A percentile compares a stretch with the other conserved stretches of the same genome.
Evolutionary conservation across 176 grass and related monocot genomes (phyloP).

Genomic region (Oryza australiensis): DNA sequence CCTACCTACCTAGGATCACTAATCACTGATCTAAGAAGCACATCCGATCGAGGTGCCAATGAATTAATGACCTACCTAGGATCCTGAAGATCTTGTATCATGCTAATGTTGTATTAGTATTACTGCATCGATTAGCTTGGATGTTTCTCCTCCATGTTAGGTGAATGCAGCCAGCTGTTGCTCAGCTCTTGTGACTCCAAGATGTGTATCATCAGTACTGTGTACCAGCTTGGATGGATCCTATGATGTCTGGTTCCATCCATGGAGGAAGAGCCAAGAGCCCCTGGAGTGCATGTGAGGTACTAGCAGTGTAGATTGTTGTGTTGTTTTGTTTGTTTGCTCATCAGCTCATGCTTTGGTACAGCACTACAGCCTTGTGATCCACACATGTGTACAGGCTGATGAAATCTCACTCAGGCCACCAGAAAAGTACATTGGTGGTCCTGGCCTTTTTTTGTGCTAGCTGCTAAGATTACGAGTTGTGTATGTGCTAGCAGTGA

Average conservation of each 20-base stretch:
- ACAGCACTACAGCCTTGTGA: slow-evolving; percentile 8
- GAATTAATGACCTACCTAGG: slow-evolving; percentile 36
- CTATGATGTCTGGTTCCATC: slow-evolving; percentile 23
- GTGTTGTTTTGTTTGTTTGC: slow-evolving; percentile 34
- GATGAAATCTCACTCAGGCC: slow-evolving; percentile 31
- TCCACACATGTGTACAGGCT: not conserved
- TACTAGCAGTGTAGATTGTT: not conserved
- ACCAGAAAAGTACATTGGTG: not conserved
- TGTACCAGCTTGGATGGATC: slow-evolving; percentile 28
- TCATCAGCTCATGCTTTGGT: not conserved
- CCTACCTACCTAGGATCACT: slow-evolving; percentile 42
- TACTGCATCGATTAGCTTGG: slow-evolving; percentile 21
- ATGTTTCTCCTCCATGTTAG: not conserved
- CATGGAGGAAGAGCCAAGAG: slow-evolving; percentile 43
- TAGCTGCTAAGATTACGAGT: not conserved
- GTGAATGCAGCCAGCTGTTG: slow-evolving; percentile 35
- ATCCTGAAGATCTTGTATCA: slow-evolving; percentile 42
- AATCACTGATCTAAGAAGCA: slow-evolving; percentile 55
- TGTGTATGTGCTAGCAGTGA: not conserved
- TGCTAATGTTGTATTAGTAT: slow-evolving; percentile 35
- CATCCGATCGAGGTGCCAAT: not conserved
- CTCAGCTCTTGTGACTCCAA: slow-evolving; percentile 42
- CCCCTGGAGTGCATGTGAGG: slow-evolving; percentile 52
- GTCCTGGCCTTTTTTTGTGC: slow-evolving; percentile 3
- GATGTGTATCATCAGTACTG: slow-evolving; percentile 31